These are phyloP conservation scores for Castanea crenata DNA, from an alignment of 306 rosid species.

Conservation along the genomic window DNA sequence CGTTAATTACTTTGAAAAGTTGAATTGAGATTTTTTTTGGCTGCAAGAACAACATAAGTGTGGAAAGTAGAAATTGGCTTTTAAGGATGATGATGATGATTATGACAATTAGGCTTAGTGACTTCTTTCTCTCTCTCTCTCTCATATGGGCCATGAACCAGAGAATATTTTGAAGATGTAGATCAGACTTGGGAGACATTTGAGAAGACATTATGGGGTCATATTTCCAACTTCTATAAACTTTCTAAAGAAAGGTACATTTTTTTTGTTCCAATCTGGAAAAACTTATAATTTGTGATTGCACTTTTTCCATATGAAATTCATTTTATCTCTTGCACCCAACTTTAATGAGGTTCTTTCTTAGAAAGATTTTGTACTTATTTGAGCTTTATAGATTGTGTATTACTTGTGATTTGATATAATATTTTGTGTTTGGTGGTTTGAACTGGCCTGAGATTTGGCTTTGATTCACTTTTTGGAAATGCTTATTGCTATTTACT, in stretches of 20 bases:
- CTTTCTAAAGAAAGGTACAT: constrained; percentile 89
- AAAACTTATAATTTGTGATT: neutral
- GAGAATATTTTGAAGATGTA: constrained; percentile 95
- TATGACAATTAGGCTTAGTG: neutral
- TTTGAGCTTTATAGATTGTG: neutral
- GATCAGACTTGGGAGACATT: constrained; percentile 94
- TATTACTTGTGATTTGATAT: constrained; percentile 13
- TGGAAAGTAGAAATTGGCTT: neutral
- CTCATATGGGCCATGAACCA: constrained; percentile 30
- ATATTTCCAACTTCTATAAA: constrained; percentile 76
- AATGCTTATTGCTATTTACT: neutral
- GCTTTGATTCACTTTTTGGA: neutral
- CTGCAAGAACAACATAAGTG: neutral
- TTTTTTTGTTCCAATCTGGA: neutral
- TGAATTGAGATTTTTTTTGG: neutral
- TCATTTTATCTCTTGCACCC: neutral
- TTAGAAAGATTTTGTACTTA: constrained; percentile 9
- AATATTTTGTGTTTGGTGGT: neutral
- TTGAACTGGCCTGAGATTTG: neutral
- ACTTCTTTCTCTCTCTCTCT: neutral
- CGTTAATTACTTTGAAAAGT: neutral
- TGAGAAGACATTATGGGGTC: constrained; percentile 94
- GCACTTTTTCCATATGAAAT: constrained; percentile 22
- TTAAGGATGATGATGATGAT: neutral
- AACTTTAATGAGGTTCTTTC: constrained; percentile 17